Evolutionary conservation across 305 asterid genomes (phyloP).

Genomic region (Solanum hybrid): DNA sequence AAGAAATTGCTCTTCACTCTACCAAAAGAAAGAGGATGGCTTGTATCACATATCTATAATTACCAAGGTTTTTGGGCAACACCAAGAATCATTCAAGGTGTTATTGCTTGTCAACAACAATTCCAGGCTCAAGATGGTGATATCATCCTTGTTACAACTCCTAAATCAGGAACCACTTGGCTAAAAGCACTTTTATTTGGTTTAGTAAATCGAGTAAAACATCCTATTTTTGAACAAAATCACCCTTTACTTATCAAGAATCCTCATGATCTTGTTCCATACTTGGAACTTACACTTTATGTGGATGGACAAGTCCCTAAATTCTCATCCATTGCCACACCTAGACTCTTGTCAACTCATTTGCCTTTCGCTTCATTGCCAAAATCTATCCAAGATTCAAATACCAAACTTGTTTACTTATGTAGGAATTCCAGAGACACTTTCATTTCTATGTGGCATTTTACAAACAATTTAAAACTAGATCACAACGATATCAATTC

Average conservation of each 20-base stretch:
- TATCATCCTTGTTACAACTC: background rate
- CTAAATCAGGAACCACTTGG: constrained; percentile 11
- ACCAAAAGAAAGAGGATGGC: background rate
- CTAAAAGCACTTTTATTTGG: background rate
- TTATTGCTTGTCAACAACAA: background rate
- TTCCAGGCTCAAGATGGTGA: constrained; percentile 5
- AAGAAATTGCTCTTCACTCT: background rate
- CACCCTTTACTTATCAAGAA: too few species aligned
- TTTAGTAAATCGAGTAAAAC: background rate
- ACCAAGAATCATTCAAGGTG: background rate
- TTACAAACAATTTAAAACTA: background rate
- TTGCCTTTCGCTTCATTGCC: background rate
- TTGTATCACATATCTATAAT: background rate
- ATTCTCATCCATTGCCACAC: background rate
- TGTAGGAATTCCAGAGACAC: background rate
- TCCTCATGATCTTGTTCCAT: too few species aligned
- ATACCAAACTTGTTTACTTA: background rate
- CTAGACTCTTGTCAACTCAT: constrained; percentile 8
- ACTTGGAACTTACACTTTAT: constrained; percentile 21
- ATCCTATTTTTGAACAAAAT: too few species aligned
- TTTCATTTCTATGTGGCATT: constrained; percentile 4
- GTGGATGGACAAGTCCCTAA: constrained; percentile 19
- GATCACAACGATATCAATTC: background rate
- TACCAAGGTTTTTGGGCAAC: constrained; percentile 5
- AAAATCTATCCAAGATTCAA: background rate